These are phyloP conservation scores for Trebouxia gelatinosa DNA, from an alignment of 163 green algal species.

Conservation along the genomic window DNA sequence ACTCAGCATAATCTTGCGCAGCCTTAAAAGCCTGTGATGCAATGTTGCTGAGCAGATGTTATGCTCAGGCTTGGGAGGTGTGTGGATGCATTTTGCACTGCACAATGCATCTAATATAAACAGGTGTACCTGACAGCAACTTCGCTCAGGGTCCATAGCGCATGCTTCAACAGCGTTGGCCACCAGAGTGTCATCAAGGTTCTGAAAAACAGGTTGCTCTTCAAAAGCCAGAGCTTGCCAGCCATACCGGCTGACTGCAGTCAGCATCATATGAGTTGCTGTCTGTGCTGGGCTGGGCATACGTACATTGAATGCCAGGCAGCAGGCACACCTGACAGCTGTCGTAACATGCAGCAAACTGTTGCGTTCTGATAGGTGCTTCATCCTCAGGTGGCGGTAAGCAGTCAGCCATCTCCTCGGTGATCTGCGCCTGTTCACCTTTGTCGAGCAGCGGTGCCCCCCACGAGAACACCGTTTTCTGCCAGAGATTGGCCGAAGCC, in stretches of 20 bases:
- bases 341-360: slow-evolving; percentile 43
- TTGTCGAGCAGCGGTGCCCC: slow-evolving; percentile 42
- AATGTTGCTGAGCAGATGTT: neutral
- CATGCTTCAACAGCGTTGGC: slow-evolving; percentile 31
- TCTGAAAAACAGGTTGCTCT: slow-evolving; percentile 39
- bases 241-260: neutral
- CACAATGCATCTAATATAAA: too few species aligned
- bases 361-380: slow-evolving; percentile 23
- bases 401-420: slow-evolving; percentile 37
- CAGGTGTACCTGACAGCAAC: slow-evolving; percentile 36
- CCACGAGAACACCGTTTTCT: slow-evolving; percentile 45
- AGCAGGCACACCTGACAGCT: slow-evolving; percentile 22
- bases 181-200: slow-evolving; percentile 40
- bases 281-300: neutral
- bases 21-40: neutral
- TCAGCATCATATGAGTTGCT: neutral
- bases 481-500: slow-evolving; percentile 25
- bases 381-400: slow-evolving; percentile 38
- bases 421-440: slow-evolving; percentile 34
- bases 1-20: too few species aligned
- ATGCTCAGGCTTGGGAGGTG: neutral
- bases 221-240: neutral
- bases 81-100: neutral
- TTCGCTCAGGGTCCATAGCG: slow-evolving; percentile 34
- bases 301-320: neutral